phyloP scores from a whole-genome alignment of 2,329 filamentous ascomycete species.

The Venturia effusa region DNA sequence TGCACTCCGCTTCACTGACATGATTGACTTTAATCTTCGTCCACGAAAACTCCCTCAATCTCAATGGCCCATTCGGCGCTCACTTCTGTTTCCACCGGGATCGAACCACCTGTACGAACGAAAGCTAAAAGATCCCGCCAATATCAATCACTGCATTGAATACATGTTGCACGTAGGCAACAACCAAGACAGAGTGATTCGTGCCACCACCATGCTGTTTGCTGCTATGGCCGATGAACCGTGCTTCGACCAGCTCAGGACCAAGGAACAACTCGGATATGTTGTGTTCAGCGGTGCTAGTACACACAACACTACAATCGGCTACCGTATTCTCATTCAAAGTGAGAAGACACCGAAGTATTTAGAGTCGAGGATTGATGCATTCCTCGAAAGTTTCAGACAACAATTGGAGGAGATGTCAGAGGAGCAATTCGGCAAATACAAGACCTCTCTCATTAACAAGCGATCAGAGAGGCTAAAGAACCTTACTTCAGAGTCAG shows the following conservation, averaged over 20 bases:
- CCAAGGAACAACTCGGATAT: constrained; percentile 95
- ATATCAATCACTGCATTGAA: constrained; percentile 51
- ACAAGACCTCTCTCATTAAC: constrained; percentile 82
- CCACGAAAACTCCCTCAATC: constrained; percentile 61
- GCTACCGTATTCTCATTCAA: constrained; percentile 85
- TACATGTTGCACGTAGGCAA: constrained; percentile 35
- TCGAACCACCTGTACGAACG: constrained; percentile 70
- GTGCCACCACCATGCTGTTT: constrained; percentile 70
- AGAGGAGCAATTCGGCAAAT: constrained; percentile 73
- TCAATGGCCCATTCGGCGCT: constrained; percentile 71
- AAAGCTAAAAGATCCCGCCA: constrained; percentile 26
- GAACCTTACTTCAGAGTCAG: constrained; percentile 78
- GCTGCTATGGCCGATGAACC: constrained; percentile 90
- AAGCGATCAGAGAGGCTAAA: constrained; percentile 84
- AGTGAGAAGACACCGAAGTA: constrained; percentile 79
- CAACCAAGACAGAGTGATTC: constrained; percentile 49
- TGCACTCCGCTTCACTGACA: constrained; percentile 70
- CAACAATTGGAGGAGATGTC: constrained; percentile 63
- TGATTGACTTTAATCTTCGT: constrained; percentile 68
- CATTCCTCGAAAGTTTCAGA: constrained; percentile 62
- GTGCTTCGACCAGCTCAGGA: constrained; percentile 86
- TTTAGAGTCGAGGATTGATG: constrained; percentile 76
- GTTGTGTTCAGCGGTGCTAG: constrained; percentile 78
- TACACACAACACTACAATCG: constrained; percentile 61
- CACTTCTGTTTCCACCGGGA: constrained; percentile 65